Evolutionary conservation across 225 moss, liverwort and hornwort species (phyloP), one percentile per base, ranked within the genome.

Genomic region (Asterella californica): DNA sequence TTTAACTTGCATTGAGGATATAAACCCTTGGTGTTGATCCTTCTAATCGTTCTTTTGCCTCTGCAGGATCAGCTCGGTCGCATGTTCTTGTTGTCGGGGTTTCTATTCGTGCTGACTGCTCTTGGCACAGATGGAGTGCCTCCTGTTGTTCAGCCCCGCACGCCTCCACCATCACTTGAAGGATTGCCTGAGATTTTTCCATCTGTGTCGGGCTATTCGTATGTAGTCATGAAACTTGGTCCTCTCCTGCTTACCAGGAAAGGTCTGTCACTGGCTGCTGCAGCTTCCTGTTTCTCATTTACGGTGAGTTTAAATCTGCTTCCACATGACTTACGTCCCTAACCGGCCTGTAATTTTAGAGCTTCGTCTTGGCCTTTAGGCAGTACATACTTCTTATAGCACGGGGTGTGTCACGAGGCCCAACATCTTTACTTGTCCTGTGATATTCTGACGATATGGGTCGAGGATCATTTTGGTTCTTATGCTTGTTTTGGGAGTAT

Each of bases 81-180:
- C 65, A 95, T 93, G 93, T 79, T 82, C 34, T 15, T 93, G 21
- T 85, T 99, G 60, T 92, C 95, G 47, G 91, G 89, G 42, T 69
- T 99, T 66, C 89, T 99, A 55, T 93, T 95, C 78, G 87, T 99
- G 17, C 84, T 93, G 81, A 91, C 95, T 36, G 91, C 93, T 54
- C 81, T 99, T 66, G 95, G 99, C 79, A 91, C 93, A 53, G 99
- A 99, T 78, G 92, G 99, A 87, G 99, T 91, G 25, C 83, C 99
- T 19, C 89, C 95, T 74, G 85, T 92, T 34, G 91, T 95, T 83
- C 93, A 99, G 80, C 78, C 82, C 42, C 95, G 95, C 46, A 89
- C 89, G 67, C 91, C 92, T 77, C 89, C 88, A 63, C 81, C 90
- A 29, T 57, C 87, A 66, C 83, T 89, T 53, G 92, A 93, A 67